These are phyloP conservation scores for Juncus inflexus DNA, from an alignment of 176 grass and related monocot species.

Conservation along the genomic window DNA sequence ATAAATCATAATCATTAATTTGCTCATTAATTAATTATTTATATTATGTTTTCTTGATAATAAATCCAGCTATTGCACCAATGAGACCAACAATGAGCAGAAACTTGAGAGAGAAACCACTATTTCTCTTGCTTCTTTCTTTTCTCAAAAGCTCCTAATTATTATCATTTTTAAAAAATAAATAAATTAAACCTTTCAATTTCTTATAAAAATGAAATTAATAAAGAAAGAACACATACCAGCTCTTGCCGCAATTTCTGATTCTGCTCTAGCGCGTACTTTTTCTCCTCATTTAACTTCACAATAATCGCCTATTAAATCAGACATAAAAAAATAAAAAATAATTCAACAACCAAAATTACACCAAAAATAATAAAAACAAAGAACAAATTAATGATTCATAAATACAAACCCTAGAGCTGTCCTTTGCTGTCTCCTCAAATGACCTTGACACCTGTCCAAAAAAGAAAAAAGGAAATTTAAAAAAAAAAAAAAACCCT, in stretches of 20 bases:
- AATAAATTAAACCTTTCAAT: not conserved
- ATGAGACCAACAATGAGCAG: conserved; percentile 60
- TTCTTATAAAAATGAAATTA: conserved; percentile 3
- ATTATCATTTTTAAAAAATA: not conserved
- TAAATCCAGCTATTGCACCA: conserved; percentile 61
- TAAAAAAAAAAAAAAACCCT: conserved; percentile 1
- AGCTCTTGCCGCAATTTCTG: conserved; percentile 88
- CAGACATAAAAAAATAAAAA: conserved; percentile 9
- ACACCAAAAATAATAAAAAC: not conserved
- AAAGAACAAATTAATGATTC: not conserved
- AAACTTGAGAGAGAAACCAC: conserved; percentile 76
- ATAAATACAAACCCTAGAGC: conserved; percentile 42
- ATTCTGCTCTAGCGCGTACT: conserved; percentile 70
- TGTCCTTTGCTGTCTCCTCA: conserved; percentile 67
- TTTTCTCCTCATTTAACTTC: conserved; percentile 84
- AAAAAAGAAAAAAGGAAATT: conserved; percentile 16
- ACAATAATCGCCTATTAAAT: conserved; percentile 50
- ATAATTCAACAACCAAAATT: too few relatives aligned
- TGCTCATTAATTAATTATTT: not conserved
- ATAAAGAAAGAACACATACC: conserved; percentile 38
- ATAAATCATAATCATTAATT: conserved; percentile 3
- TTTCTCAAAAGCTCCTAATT: conserved; percentile 77
- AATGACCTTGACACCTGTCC: conserved; percentile 63
- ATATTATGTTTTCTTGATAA: conserved; percentile 81
- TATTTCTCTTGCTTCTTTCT: conserved; percentile 44